Conservation (phyloP, 305 asterid species). For the Fraxinus dipetala region DNA sequence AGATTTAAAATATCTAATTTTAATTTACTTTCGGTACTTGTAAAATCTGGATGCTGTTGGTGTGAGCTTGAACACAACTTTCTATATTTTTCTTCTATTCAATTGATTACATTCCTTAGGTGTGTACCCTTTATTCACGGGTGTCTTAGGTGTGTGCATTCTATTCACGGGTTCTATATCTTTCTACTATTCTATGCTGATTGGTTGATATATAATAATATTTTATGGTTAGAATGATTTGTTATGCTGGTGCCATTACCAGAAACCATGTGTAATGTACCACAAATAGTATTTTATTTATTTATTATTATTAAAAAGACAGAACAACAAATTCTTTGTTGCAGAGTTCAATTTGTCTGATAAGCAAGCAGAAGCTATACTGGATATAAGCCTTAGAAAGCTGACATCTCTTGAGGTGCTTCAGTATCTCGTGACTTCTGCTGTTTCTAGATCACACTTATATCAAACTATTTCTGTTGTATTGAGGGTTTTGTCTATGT, state of each 20-base stretch:
- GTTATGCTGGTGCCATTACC: background rate
- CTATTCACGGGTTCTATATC: background rate
- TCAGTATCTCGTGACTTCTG: constrained; percentile 26
- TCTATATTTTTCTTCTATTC: background rate
- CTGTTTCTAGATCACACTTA: constrained; percentile 5
- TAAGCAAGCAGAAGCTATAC: constrained; percentile 92
- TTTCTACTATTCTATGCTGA: background rate
- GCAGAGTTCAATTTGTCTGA: constrained; percentile 83
- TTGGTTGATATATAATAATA: background rate
- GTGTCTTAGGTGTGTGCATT: background rate
- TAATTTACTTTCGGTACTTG: background rate
- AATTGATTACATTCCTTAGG: background rate
- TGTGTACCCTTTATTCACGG: background rate
- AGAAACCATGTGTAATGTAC: background rate
- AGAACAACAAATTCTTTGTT: constrained; percentile 19
- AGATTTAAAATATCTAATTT: background rate
- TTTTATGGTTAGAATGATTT: background rate
- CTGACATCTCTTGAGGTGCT: constrained; percentile 87
- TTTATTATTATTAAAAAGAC: background rate
- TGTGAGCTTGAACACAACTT: background rate
- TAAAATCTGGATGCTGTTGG: background rate
- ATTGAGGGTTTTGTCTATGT: constrained; percentile 19
- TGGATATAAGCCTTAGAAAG: constrained; percentile 94
- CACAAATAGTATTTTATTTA: background rate
- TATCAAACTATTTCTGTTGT: constrained; percentile 12